These are phyloP conservation scores for Poa pratensis DNA, from an alignment of 176 grass and related monocot species.

Conservation along the genomic window DNA sequence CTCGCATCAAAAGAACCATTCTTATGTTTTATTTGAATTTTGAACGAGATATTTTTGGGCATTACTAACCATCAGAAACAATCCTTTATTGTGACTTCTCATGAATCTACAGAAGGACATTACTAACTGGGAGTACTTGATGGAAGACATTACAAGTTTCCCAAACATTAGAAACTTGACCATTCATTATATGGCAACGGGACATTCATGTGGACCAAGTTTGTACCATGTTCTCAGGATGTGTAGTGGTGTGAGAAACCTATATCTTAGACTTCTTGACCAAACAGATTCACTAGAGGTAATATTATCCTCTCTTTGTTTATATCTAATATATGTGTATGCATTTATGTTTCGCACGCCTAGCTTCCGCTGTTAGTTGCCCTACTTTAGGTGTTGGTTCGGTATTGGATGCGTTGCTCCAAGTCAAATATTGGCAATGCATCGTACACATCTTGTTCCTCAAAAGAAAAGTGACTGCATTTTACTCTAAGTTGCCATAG, in stretches of 20 bases:
- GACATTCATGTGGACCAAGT: constrained; percentile 10
- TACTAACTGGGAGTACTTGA: background rate
- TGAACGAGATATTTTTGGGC: background rate
- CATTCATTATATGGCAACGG: background rate
- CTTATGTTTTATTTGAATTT: background rate
- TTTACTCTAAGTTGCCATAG: background rate
- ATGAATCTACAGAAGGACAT: background rate
- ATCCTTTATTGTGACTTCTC: background rate
- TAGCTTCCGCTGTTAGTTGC: too few relatives aligned
- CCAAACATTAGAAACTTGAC: background rate
- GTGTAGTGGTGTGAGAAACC: too few relatives aligned
- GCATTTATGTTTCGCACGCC: too few relatives aligned
- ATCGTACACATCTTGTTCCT: too few relatives aligned
- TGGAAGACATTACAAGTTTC: background rate
- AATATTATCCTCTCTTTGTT: too few relatives aligned
- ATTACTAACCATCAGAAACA: background rate
- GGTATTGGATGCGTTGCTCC: too few relatives aligned
- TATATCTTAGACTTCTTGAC: too few relatives aligned
- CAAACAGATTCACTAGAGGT: too few relatives aligned
- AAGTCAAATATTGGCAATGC: background rate
- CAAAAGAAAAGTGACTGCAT: too few relatives aligned
- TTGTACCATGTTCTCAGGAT: background rate
- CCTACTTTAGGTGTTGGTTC: too few relatives aligned
- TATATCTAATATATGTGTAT: too few relatives aligned
- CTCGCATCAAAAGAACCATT: background rate